Base-by-base conservation (phyloP, 495 filamentous ascomycete species). In the Penicillium maclennaniae region DNA sequence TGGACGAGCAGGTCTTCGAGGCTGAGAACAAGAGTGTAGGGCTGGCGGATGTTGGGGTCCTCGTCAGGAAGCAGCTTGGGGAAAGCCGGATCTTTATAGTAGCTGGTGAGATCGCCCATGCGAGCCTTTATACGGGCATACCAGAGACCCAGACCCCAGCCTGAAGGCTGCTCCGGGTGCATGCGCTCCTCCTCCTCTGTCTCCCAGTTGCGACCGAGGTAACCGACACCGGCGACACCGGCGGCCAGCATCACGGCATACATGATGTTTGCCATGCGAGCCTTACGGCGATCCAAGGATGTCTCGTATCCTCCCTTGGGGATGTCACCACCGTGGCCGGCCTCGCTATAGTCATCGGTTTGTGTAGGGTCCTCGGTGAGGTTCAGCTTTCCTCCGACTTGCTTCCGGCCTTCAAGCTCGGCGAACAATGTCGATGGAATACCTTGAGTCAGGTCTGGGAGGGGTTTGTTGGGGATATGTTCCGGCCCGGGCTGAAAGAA, bases 11-110 rank as follows among this genome's bases (percentile, higher is more conserved):
- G 74, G 70, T 97, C 93, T 73, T 98, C 95, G 59, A 98, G 71
- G 69, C 88, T 91, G 56, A 98, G 76, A 15, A 95, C 89, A 43
- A 98, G 75, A 1, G 93, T 98, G 70, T 93, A 96, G n/a, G 92
- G 92, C 42, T 87, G 85, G 55, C 84, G 84, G 63, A 88, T 84
- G 38, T 81, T 79, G 10, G 89, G 87, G 61, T 95, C 88, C 40
- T 88, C 82, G 54, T 97, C 90, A 15, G 93, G 93, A 38, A 98
- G 80, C 47, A 98, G 78, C 76, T 96, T 96, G 7, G 88, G 83
- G 74, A 98, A 98, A 12, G 92, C 86, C 16, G 93, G 93, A 56
- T 98, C 93, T 57, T 90, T 95, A 76, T 96, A 97, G 78, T 97
- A 96, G 57, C 83, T 85, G 45, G 90, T 78, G 43, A 87, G 79